Evolutionary conservation across 345 rosid genomes (phyloP), one percentile per base, ranked within the genome.

Genomic region (Citrus sp.): DNA sequence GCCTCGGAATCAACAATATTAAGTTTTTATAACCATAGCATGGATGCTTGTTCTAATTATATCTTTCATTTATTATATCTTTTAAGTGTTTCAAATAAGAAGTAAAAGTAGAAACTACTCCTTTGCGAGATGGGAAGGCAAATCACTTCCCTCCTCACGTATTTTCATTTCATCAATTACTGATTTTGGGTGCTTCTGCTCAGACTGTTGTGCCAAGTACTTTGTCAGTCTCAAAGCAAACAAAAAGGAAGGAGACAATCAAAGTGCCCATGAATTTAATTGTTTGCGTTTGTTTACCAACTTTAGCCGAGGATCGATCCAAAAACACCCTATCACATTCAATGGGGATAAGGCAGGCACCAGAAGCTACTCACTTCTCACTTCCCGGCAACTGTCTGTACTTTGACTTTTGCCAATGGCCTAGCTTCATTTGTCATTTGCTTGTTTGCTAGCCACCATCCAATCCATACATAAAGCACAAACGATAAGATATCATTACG

Each of bases 201-300:
- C 4, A 25, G 27, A 40, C 27, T 61, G 37, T 61, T 61, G 77
- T 61, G 38, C 30, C 42, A 42, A 40, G 21, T 24, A n/a, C 21
- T 68, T 67, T 68, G 60, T 68, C 68, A 59, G 27, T 56, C 42
- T 67, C 40, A 56, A 67, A 68, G 51, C 37, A 38, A 68, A 77
- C 74, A 67, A 67, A 67, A 76, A 13, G 71, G 54, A 76, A 76
- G 24, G 35, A 76, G 79, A 76, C 72, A 76, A 76, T 63, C 54
- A 9, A 64, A 55, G 64, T 73, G 34, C 51, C 24, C 10, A 14
- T 8, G 7, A 74, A 21, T 63, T 69, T 21, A 21, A 74, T 63
- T 27, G 6, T 6, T 9, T 42, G 55, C 46, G 8, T 19, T n/a
- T 73, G 38, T 10, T 51, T 24, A 34, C n/a, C 66, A 24, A n/a